These are phyloP conservation scores for Nadsonia fulvescens DNA, from an alignment of 805 yeast species.

Conservation along the genomic window DNA sequence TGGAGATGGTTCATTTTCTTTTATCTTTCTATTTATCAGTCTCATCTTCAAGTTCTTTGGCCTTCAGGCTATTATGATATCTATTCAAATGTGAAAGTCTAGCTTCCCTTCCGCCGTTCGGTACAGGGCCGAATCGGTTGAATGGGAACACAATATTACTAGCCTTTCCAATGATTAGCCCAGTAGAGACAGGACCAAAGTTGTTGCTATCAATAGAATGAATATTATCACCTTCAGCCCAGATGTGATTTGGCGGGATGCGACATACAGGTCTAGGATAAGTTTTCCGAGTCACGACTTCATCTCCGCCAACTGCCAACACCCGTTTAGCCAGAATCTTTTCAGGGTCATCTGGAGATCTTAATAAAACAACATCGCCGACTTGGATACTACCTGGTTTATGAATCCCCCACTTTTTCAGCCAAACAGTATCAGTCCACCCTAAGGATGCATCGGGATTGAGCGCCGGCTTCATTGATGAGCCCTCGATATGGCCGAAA, in stretches of 20 bases:
- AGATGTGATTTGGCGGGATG: conserved; percentile 65
- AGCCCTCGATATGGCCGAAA: conserved; percentile 59
- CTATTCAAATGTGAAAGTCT: too few relatives aligned
- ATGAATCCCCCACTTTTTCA: conserved; percentile 46
- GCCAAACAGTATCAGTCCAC: conserved; percentile 29
- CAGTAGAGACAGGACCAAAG: conserved; percentile 78
- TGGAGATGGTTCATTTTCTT: too few relatives aligned
- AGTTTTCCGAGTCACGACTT: conserved; percentile 36
- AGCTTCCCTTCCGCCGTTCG: conserved; percentile 36
- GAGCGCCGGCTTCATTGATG: conserved; percentile 78
- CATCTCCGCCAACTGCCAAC: conserved; percentile 58
- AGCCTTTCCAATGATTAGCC: conserved; percentile 65
- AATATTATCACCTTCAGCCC: conserved; percentile 90
- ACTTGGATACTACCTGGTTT: conserved; percentile 27
- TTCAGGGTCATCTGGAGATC: conserved; percentile 70
- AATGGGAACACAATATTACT: conserved; percentile 54
- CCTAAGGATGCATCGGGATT: conserved; percentile 39
- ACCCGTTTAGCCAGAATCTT: conserved; percentile 64
- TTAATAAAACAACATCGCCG: conserved; percentile 60
- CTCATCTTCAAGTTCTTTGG: not conserved
- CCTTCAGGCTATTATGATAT: too few relatives aligned
- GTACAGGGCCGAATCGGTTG: conserved; percentile 31
- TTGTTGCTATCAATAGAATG: conserved; percentile 66
- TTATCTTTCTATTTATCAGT: too few relatives aligned
- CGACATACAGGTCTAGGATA: conserved; percentile 45